Conservation (phyloP, 192 early-diverging fungal species). For the Cetraspora pellucida region DNA sequence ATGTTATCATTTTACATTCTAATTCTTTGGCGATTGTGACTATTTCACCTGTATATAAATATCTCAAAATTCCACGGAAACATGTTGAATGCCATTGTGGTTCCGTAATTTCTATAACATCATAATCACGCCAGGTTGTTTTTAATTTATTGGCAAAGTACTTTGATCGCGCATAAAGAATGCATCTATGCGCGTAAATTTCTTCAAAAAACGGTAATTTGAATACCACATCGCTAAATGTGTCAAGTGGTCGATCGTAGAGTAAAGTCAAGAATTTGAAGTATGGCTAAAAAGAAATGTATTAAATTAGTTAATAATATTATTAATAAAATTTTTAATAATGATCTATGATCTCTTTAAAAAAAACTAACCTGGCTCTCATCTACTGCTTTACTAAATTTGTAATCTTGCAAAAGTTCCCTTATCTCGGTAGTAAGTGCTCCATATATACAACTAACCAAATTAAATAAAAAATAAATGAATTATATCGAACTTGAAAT, state of each 20-base stretch:
- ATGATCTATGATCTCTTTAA: too few relatives aligned
- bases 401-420: constrained; percentile 41
- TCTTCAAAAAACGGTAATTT: constrained; percentile 30
- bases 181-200: constrained; percentile 46
- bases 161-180: constrained; percentile 45
- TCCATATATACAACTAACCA: constrained; percentile 44
- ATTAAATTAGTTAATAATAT: too few relatives aligned
- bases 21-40: constrained; percentile 17
- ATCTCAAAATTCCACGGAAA: constrained; percentile 45
- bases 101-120: constrained; percentile 32
- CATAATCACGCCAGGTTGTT: constrained; percentile 34
- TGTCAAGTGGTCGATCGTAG: constrained; percentile 34
- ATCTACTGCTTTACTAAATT: constrained; percentile 54
- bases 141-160: constrained; percentile 42
- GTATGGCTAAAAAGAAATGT: constrained; percentile 15
- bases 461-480: neutral
- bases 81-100: constrained; percentile 38
- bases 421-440: constrained; percentile 54
- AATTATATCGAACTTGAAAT: neutral
- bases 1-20: constrained; percentile 35
- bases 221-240: constrained; percentile 40
- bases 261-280: constrained; percentile 34
- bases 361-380: constrained; percentile 23
- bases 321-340: too few relatives aligned
- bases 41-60: constrained; percentile 50